Base-by-base conservation (phyloP, 2,329 filamentous ascomycete species). In the Sporothrix curviconia region DNA sequence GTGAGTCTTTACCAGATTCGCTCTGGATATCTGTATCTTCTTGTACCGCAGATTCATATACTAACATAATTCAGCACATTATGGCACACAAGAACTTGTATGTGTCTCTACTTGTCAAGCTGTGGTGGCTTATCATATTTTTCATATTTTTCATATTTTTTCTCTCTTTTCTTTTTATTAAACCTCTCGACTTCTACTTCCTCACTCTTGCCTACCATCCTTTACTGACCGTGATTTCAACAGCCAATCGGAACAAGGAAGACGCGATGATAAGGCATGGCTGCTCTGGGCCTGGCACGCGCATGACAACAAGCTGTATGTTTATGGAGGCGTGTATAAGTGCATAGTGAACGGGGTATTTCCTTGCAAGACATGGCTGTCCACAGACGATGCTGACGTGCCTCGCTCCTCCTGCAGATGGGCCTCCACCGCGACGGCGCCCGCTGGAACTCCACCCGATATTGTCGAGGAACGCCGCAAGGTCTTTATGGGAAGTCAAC, bases 401-500 rank as follows among this genome's bases (percentile, higher is more conserved):
- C n/a, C 22, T 51, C n/a, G 7, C 36, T 39, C 24, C 15, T 22
- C 34, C 4, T 19, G 3, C 51, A 54, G 51, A 54, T 54, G 51
- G 51, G 51, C 2, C 14, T 46, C 19, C 52, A 55, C 28, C 28
- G 52, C 2, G 52, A 55, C 22, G 52, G 52, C 1, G 52, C 28
- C 19, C 28, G 52, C 30, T 55, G 52, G 52, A 55, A 55, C 28
- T 17, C 42, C 52, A 7, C 11, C 34, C 17, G 52, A 55, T 17
- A 30, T 55, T 37, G 42, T 37, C 15, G 52, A 55, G 14, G 52
- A 46, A 15, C 55, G 55, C 5, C 55, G 55, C 47, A 57, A 57
- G 14, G 55, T 57, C 4, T 57, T 57, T 17, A n/a, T 57, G 55
- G 55, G 55, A 57, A n/a, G 47, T 50, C 47, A 52, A 57, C 24